Evolutionary conservation across 2,329 filamentous ascomycete species (phyloP).

Genomic region (Bipolaris sorokiniana): DNA sequence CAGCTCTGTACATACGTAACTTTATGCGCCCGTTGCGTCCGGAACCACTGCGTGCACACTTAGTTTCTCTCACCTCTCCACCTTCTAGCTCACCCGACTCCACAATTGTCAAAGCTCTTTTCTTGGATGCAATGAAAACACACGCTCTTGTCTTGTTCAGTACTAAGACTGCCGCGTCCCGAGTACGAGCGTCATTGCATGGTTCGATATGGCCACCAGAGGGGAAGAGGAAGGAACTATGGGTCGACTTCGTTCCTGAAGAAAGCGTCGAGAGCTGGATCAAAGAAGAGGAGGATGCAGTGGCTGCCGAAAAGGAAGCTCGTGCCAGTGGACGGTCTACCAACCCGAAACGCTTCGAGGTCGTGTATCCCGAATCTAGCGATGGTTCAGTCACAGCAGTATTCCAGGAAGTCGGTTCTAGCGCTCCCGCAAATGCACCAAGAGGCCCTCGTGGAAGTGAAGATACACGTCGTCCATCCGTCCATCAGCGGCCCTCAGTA

Average conservation of each 20-base stretch:
- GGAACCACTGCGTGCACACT: conserved; percentile 68
- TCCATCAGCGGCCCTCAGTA: conserved; percentile 6
- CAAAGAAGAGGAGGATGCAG: conserved; percentile 50
- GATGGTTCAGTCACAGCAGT: conserved; percentile 33
- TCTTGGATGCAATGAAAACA: conserved; percentile 83
- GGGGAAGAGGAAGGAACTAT: conserved; percentile 79
- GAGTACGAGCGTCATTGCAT: conserved; percentile 79
- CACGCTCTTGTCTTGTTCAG: conserved; percentile 83
- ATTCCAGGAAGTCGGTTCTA: conserved; percentile 43
- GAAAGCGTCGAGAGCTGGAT: conserved; percentile 78
- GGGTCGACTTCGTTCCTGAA: conserved; percentile 87
- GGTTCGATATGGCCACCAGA: conserved; percentile 85
- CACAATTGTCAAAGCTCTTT: conserved; percentile 69
- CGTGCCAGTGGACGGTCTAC: conserved; percentile 27
- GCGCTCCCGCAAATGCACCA: conserved; percentile 32
- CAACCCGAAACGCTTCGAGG: conserved; percentile 39
- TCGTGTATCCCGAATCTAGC: conserved; percentile 34
- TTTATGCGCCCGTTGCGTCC: conserved; percentile 85
- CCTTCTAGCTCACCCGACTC: conserved; percentile 57
- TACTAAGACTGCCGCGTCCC: conserved; percentile 71
- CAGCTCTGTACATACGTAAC: conserved; percentile 80
- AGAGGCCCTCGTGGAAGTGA: conserved; percentile 27
- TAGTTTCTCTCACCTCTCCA: conserved; percentile 71
- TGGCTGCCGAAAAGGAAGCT: conserved; percentile 37
- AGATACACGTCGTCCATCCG: conserved; percentile 10